Conservation (phyloP, 2,329 filamentous ascomycete species). For the Fusarium protoensiforme region DNA sequence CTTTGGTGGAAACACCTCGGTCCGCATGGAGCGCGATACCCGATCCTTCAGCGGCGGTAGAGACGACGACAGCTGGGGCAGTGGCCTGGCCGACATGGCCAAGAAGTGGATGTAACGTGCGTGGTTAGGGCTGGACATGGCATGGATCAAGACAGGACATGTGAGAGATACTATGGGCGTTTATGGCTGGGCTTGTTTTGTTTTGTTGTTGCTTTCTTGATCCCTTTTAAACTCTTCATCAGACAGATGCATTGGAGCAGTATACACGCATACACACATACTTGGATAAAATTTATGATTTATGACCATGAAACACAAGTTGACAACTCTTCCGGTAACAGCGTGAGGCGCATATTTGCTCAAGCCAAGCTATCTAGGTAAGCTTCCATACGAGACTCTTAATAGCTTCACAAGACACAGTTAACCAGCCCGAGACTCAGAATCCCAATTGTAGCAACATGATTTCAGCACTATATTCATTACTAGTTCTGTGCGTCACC, state of each 20-base stretch:
- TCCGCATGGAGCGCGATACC: slow-evolving; percentile 50
- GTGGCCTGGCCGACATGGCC: slow-evolving; percentile 52
- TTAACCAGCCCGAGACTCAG: neutral
- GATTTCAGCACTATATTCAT: slow-evolving; percentile 44
- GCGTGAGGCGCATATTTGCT: neutral
- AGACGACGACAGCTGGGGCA: slow-evolving; percentile 48
- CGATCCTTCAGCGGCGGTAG: slow-evolving; percentile 47
- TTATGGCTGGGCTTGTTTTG: slow-evolving; percentile 25
- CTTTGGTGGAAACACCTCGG: slow-evolving; percentile 40
- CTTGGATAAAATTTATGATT: slow-evolving; percentile 34
- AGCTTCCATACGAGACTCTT: neutral
- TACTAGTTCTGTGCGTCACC: slow-evolving; percentile 44
- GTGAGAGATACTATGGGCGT: slow-evolving; percentile 32
- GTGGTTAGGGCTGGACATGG: slow-evolving; percentile 7
- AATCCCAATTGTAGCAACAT: neutral
- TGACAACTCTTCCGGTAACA: neutral
- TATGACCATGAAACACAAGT: slow-evolving; percentile 11
- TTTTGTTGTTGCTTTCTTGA: slow-evolving; percentile 6
- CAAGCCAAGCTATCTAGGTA: neutral
- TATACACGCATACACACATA: neutral
- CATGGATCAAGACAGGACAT: slow-evolving; percentile 12
- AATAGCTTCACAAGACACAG: neutral
- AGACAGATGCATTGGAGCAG: slow-evolving; percentile 19
- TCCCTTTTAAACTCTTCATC: slow-evolving; percentile 6
- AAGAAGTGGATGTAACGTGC: slow-evolving; percentile 55